phyloP scores from a whole-genome alignment of 345 rosid species.

The Mercurialis annua region DNA sequence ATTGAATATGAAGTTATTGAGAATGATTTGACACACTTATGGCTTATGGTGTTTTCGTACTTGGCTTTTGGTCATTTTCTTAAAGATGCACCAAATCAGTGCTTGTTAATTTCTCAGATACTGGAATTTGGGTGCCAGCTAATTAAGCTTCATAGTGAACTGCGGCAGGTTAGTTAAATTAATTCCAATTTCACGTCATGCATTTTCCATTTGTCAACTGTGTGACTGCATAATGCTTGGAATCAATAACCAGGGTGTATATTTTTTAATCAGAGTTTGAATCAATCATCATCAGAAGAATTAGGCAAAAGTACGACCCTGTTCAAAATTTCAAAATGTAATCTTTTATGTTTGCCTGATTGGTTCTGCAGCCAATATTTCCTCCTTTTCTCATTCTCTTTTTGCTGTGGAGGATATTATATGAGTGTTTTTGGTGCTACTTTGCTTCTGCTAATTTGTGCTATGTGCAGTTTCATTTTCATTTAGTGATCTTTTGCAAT shows the following conservation, averaged over 20 bases:
- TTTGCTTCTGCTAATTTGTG: conserved; percentile 1
- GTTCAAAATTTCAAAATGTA: background rate
- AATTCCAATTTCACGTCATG: background rate
- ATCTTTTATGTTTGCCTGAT: background rate
- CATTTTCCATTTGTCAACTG: background rate
- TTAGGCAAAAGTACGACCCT: conserved; percentile 1
- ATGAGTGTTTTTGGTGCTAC: background rate
- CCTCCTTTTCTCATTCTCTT: background rate
- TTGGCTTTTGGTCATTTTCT: conserved; percentile 41
- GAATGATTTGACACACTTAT: conserved; percentile 58
- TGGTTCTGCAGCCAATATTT: background rate
- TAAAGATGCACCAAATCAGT: conserved; percentile 31
- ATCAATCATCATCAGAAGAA: too few species aligned
- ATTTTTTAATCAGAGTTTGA: too few species aligned
- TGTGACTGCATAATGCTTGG: background rate
- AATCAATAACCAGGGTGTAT: too few species aligned
- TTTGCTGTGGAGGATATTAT: background rate
- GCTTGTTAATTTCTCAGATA: conserved; percentile 40
- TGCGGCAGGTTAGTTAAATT: conserved; percentile 76
- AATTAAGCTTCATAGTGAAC: conserved; percentile 70
- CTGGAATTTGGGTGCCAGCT: conserved; percentile 65
- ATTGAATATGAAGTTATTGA: conserved; percentile 77
- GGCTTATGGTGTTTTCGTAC: conserved; percentile 60
- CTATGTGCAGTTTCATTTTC: conserved; percentile 1
- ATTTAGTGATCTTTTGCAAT: conserved; percentile 2